Conservation (phyloP, 805 yeast genomes). For the Tetrapisispora pingtungensis region DNA sequence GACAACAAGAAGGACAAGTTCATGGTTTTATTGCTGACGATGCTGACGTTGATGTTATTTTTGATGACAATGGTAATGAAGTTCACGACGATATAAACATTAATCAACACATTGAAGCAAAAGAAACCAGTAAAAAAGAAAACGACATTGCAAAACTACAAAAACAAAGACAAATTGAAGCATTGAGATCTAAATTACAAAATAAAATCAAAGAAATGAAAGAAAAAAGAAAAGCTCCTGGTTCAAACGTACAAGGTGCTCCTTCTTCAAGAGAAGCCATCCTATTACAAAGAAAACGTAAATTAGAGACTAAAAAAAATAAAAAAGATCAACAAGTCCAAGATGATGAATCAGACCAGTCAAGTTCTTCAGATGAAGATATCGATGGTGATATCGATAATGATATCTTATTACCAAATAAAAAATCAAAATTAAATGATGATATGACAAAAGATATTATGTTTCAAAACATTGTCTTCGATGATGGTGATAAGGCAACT, state of each 20-base stretch:
- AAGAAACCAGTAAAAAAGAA: conserved; percentile 12
- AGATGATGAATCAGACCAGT: conserved; percentile 24
- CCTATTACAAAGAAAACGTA: conserved; percentile 51
- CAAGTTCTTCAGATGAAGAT: conserved; percentile 28
- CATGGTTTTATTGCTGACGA: conserved; percentile 19
- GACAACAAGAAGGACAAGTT: conserved; percentile 8
- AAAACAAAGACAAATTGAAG: conserved; percentile 48
- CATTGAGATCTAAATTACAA: conserved; percentile 69
- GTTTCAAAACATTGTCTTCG: conserved; percentile 73
- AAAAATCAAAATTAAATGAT: conserved; percentile 25
- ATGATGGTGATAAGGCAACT: conserved; percentile 71
- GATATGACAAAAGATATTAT: conserved; percentile 34
- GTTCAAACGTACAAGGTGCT: conserved; percentile 69
- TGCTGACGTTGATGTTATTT: conserved; percentile 34
- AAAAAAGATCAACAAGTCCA: conserved; percentile 34
- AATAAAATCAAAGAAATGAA: conserved; percentile 58
- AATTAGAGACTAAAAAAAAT: conserved; percentile 25
- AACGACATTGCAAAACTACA: conserved; percentile 18
- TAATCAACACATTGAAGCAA: conserved; percentile 3
- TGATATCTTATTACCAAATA: conserved; percentile 8
- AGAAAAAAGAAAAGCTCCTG: conserved; percentile 86
- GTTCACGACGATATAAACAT: conserved; percentile 17
- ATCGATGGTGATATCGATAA: conserved; percentile 17
- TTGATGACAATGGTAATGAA: conserved; percentile 67
- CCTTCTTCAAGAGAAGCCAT: conserved; percentile 78